Conservation (phyloP, 2,329 filamentous ascomycete species). For the Exophiala bonariae region DNA sequence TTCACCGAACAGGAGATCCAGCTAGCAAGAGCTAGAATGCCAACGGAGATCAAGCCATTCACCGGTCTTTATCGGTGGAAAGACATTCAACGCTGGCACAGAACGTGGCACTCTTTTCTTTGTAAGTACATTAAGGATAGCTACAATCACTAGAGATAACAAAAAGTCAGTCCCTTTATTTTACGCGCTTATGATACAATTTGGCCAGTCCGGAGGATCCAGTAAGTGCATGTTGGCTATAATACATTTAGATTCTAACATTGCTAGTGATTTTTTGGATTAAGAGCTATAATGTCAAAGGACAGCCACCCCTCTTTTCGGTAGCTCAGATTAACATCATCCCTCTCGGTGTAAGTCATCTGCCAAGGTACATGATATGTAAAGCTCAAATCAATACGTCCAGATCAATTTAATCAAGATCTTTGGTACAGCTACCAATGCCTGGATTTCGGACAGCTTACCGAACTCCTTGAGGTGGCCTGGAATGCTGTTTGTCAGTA, state of each 20-base stretch:
- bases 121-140: not conserved
- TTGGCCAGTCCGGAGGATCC: constrained; percentile 4
- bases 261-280: constrained; percentile 5
- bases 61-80: constrained; percentile 5
- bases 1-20: not conserved
- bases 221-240: not conserved
- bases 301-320: constrained; percentile 3
- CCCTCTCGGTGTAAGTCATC: constrained; percentile 6
- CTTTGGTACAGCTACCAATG: not conserved
- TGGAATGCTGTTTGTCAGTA: constrained; percentile 2
- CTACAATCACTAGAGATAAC: not conserved
- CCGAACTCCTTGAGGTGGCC: constrained; percentile 1
- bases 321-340: constrained; percentile 4
- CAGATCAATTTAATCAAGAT: constrained; percentile 6
- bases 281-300: constrained; percentile 6
- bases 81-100: constrained; percentile 5
- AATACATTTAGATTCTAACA: not conserved
- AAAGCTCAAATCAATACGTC: not conserved
- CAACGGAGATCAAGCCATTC: not conserved
- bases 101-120: constrained; percentile 5
- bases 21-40: not conserved
- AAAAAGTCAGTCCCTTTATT: not conserved
- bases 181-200: constrained; percentile 4
- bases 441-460: constrained; percentile 3
- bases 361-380: not conserved